Conservation (phyloP, 148 eudicot species). For the Fagopyrum esculentum region DNA sequence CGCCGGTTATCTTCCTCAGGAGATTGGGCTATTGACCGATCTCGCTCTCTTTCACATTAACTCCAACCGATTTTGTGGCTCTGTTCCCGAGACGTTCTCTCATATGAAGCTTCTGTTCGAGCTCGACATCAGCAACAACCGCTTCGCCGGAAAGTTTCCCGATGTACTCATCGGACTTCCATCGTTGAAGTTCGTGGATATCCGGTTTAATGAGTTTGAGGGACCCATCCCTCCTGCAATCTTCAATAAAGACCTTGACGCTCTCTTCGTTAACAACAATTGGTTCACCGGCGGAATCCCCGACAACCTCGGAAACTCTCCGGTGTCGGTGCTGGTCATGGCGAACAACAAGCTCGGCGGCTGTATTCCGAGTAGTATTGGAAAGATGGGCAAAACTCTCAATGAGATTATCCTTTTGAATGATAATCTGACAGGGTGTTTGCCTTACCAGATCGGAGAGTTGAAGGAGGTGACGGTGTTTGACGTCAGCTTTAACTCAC, state of each 20-base stretch:
- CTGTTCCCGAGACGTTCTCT: constrained; percentile 44
- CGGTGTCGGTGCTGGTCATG: constrained; percentile 80
- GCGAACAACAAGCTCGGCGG: constrained; percentile 82
- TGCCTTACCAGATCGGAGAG: constrained; percentile 53
- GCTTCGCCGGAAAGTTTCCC: constrained; percentile 73
- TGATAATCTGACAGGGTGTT: constrained; percentile 75
- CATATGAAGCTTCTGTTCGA: constrained; percentile 48
- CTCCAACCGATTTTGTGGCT: constrained; percentile 89
- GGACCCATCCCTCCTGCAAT: constrained; percentile 51
- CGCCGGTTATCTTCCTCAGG: constrained; percentile 69
- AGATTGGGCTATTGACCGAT: constrained; percentile 71
- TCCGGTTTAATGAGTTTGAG: constrained; percentile 85
- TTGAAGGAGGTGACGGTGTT: constrained; percentile 61
- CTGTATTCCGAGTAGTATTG: constrained; percentile 75
- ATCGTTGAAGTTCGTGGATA: constrained; percentile 56
- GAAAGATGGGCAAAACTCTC: constrained; percentile 66
- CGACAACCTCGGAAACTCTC: constrained; percentile 70
- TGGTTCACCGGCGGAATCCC: constrained; percentile 70
- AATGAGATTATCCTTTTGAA: constrained; percentile 63
- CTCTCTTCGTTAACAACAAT: constrained; percentile 71
- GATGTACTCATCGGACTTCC: constrained; percentile 46
- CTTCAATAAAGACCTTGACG: constrained; percentile 68
- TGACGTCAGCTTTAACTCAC: constrained; percentile 67
- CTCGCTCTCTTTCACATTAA: constrained; percentile 89
- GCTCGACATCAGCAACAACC: constrained; percentile 85